Evolutionary conservation across 345 rosid species (phyloP), one percentile per base, ranked within the genome.

Genomic region (Populus euphratica): DNA sequence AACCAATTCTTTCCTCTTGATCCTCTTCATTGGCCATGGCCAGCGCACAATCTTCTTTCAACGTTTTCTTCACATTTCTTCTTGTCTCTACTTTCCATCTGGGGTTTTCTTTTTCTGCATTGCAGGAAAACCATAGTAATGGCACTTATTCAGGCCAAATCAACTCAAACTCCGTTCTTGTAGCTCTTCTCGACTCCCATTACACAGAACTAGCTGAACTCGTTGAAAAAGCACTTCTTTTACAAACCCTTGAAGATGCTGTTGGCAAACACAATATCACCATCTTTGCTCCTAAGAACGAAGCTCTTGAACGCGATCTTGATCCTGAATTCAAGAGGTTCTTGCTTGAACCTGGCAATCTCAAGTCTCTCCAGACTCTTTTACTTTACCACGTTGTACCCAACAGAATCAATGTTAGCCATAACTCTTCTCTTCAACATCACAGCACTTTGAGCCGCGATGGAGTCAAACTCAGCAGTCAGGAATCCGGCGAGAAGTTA

Each of bases 171-270:
- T 95, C 98, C 0, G 91, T 95, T 73, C 92, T 95, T n/a, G 97
- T 95, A 2, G 98, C 98, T 36, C 96, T 95, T 47, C 94, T 93
- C 12, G 99, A 95, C 83, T 95, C 99, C 54, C 98, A 89, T 86
- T 95, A 93, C 82, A 93, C 98, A 1, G 98, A 92, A 78, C 82
- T 95, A 18, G 88, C 99, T 2, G 99, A 95, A 73, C 93, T 93
- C 3, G 91, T 93, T 0, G 99, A 95, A 69, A 95, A 95, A 73
- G 99, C 98, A 41, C 90, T 91, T 43, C 96, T 95, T n/a, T 89
- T 95, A 20, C 95, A 91, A 47, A 87, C 91, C 21, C 94, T 96
- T 1, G 98, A 96, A 80, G 91, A 87, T 70, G 96, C 97, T n/a
- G 97, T 93, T 21, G 92, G 92, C 13, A 74, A 76, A 29, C 92